Conservation (phyloP, 2,329 filamentous ascomycete species). For the Endoconidiophora laricicola region DNA sequence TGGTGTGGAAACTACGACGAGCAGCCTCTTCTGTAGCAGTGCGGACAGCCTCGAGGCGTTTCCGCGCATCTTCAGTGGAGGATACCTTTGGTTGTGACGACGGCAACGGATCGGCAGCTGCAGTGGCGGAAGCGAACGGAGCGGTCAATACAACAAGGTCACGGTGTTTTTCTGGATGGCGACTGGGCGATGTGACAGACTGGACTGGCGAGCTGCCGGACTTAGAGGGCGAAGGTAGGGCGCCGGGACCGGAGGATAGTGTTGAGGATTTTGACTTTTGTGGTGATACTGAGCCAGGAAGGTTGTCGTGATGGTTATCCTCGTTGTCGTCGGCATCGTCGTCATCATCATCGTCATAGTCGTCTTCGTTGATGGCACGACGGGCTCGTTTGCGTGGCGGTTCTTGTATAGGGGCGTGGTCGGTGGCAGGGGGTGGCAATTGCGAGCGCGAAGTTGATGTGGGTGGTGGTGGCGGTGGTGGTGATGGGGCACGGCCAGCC, state of each 20-base stretch:
- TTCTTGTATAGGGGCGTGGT: constrained; percentile 41
- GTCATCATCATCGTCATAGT: constrained; percentile 65
- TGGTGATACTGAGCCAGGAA: constrained; percentile 30
- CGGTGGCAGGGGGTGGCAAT: constrained; percentile 36
- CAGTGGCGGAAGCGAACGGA: constrained; percentile 24
- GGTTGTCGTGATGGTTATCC: not conserved
- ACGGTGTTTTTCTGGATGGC: constrained; percentile 10
- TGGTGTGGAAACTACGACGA: constrained; percentile 76
- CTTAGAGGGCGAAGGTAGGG: constrained; percentile 51
- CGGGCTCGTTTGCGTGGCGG: constrained; percentile 57
- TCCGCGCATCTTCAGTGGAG: constrained; percentile 73
- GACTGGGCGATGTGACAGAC: constrained; percentile 39
- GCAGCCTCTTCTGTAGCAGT: constrained; percentile 80
- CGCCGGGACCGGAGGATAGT: constrained; percentile 35
- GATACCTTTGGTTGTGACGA: constrained; percentile 39
- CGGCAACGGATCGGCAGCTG: constrained; percentile 18
- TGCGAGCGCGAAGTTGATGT: constrained; percentile 3
- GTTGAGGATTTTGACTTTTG: constrained; percentile 28
- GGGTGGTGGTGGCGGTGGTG: constrained; percentile 52
- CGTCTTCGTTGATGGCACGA: constrained; percentile 65
- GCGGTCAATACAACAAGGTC: constrained; percentile 11
- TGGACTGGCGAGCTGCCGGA: constrained; percentile 50
- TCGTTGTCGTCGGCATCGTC: constrained; percentile 27
- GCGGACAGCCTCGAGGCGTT: constrained; percentile 82
- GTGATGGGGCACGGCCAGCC: constrained; percentile 32